Evolutionary conservation across 805 yeast genomes (phyloP).

Genomic region (Naumovozyma baii): DNA sequence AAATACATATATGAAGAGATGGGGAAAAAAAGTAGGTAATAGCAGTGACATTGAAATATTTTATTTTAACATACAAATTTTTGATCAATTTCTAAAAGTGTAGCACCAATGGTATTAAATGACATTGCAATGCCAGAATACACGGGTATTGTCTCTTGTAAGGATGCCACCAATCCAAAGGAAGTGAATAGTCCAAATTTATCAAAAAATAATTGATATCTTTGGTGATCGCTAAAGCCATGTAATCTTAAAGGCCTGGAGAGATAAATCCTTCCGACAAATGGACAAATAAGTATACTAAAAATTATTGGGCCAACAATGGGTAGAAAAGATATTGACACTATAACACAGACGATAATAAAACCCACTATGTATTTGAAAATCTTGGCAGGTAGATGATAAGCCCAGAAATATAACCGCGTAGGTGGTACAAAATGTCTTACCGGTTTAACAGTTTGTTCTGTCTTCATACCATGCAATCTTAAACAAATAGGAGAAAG

Average conservation of each 20-base stretch:
- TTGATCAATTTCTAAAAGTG: constrained; percentile 17
- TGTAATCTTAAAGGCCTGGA: constrained; percentile 18
- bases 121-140: constrained; percentile 20
- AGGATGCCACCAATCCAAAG: constrained; percentile 24
- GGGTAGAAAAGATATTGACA: constrained; percentile 23
- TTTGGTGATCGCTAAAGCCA: constrained; percentile 13
- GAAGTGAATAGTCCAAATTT: constrained; percentile 24
- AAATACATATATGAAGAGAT: no score
- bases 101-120: constrained; percentile 19
- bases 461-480: constrained; percentile 4
- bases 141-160: constrained; percentile 24
- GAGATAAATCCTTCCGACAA: constrained; percentile 22
- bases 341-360: constrained; percentile 6
- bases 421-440: constrained; percentile 23
- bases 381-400: constrained; percentile 22
- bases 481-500: constrained; percentile 11
- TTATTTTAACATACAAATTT: background rate
- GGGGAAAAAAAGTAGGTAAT: no score
- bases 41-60: no score
- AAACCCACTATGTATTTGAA: constrained; percentile 14
- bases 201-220: constrained; percentile 16
- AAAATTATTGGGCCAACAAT: constrained; percentile 25
- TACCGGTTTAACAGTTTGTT: constrained; percentile 10
- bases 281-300: constrained; percentile 20
- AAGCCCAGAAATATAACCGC: constrained; percentile 23